A percentile compares a stretch with the other conserved stretches of the same genome.
These are phyloP conservation scores for Clitocybe nebularis DNA, from an alignment of 1,284 basidiomycete genomes.

Conservation along the genomic window DNA sequence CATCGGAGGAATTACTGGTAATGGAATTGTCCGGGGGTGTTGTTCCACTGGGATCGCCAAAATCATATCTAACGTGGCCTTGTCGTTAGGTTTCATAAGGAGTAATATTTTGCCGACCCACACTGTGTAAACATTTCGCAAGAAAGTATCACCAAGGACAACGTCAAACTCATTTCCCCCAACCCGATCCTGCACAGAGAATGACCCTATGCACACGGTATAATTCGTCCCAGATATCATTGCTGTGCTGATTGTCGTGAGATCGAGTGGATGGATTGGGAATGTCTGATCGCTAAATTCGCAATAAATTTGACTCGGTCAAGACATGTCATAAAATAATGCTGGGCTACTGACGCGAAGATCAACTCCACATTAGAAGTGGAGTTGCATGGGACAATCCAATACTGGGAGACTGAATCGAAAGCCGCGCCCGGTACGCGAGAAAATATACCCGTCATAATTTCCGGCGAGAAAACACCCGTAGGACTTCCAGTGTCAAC, in stretches of 20 bases:
- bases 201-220: constrained; percentile 31
- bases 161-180: constrained; percentile 31
- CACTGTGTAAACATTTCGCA: constrained; percentile 54
- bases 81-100: constrained; percentile 10
- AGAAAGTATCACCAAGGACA: constrained; percentile 48
- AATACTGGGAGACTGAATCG: constrained; percentile 23
- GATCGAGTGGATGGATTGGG: constrained; percentile 45
- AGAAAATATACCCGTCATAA: constrained; percentile 36
- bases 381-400: constrained; percentile 41
- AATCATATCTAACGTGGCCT: constrained; percentile 22
- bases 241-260: constrained; percentile 29
- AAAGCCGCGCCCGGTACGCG: constrained; percentile 30
- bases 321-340: not conserved
- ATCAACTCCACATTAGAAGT: constrained; percentile 36
- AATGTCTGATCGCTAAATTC: constrained; percentile 29
- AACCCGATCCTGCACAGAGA: constrained; percentile 23
- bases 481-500: constrained; percentile 42
- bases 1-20: no score
- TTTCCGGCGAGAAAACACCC: constrained; percentile 28
- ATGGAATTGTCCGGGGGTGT: no score
- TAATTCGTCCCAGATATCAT: constrained; percentile 26
- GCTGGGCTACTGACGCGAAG: constrained; percentile 39
- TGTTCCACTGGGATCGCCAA: constrained; percentile 26
- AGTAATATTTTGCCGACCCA: constrained; percentile 21
- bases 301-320: not conserved